Evolutionary conservation across 2,329 filamentous ascomycete species (phyloP), one percentile per base, ranked within the genome.

Genomic region (Fusarium albidum): DNA sequence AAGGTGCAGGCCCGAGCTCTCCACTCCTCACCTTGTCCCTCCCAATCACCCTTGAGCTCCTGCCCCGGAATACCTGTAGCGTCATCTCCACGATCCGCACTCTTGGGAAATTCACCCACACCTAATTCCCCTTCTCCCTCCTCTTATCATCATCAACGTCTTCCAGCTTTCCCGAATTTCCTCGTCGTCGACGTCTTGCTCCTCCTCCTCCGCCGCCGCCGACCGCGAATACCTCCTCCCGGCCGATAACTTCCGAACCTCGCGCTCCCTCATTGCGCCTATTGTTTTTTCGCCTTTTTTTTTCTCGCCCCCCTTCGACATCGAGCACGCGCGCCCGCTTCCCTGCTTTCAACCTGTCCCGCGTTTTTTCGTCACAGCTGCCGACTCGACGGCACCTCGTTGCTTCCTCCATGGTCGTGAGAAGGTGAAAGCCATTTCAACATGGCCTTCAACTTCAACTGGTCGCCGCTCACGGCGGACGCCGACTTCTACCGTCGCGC

Each of bases 371-470:
- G 53, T 51, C 49, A 64, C 53, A 61, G 46, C 49, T 50, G 48
- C 57, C 61, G 47, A 66, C 59, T 40, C 43, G 47, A 59, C 60
- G 59, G 66, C 65, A 47, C 62, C 57, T 61, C 45, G 35, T 53
- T 55, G 44, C 57, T 54, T 58, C 45, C 62, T 66, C 61, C 63
- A 76, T 76, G 73, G 65, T 69, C 55, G 60, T 67, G 67, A 68
- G 65, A 64, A 65, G 47, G 64, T 68, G 63, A 69, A 63, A 60
- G 78, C 77, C 76, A 78, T 78, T 75, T 77, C 75, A 82, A 77
- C 77, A 99, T 99, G 95, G 95, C 95, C 67, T 99, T 99, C 90
- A 98, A 98, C 82, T 99, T 99, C 90, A 98, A 98, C 91, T 99
- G 95, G 95, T 96, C 92, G 84, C 95, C 95, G 71, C 84, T 99